A percentile compares a stretch with the other conserved stretches of the same genome.
Conservation (phyloP, 805 yeast species). For the Lachancea thermotolerans region DNA sequence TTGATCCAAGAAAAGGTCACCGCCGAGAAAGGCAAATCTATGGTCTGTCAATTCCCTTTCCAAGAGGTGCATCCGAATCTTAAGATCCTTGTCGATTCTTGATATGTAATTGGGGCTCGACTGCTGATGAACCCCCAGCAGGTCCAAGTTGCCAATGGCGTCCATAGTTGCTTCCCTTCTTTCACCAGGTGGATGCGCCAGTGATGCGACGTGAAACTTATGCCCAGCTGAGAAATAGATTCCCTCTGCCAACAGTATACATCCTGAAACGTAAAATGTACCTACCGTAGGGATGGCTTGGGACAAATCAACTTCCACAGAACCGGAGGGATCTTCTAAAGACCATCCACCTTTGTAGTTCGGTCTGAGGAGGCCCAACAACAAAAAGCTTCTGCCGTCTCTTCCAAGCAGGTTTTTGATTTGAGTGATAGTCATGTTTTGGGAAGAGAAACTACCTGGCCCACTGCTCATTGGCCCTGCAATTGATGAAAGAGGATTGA, state of each 20-base stretch:
- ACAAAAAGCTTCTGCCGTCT: conserved; percentile 63
- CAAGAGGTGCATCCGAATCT: conserved; percentile 44
- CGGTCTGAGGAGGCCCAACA: conserved; percentile 68
- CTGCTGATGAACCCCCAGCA: conserved; percentile 41
- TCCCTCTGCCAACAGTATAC: conserved; percentile 78
- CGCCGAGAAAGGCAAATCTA: conserved; percentile 64
- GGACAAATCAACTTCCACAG: conserved; percentile 57
- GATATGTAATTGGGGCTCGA: conserved; percentile 34
- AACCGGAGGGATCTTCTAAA: conserved; percentile 76
- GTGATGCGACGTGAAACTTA: conserved; percentile 64
- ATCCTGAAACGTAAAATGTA: conserved; percentile 65
- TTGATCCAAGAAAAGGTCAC: conserved; percentile 63
- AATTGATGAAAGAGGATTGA: conserved; percentile 33
- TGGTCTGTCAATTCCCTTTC: conserved; percentile 55
- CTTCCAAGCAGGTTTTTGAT: conserved; percentile 84
- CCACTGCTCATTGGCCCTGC: conserved; percentile 17
- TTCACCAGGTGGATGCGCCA: conserved; percentile 89
- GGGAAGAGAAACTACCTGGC: conserved; percentile 10
- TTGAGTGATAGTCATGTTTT: conserved; percentile 46
- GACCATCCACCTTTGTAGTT: conserved; percentile 63
- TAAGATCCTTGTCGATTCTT: conserved; percentile 56
- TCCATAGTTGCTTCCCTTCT: conserved; percentile 57
- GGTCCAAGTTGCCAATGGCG: conserved; percentile 73
- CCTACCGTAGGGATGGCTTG: conserved; percentile 59
- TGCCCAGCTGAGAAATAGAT: conserved; percentile 62